Evolutionary conservation across 176 grass and related monocot genomes (phyloP).

Genomic region (Eragrostis curvula): DNA sequence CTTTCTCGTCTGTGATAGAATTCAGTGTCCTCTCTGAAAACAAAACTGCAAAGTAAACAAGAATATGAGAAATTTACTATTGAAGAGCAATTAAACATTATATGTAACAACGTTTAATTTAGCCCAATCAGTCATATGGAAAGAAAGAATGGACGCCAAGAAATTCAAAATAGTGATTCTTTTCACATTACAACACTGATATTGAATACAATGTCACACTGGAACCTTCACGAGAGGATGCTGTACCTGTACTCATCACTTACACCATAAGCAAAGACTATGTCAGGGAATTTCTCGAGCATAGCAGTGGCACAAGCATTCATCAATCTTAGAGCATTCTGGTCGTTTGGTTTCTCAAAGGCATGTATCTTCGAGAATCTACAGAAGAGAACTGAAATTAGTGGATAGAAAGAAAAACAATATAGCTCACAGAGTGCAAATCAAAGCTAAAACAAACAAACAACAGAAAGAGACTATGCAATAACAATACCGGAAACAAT

Average conservation of each 20-base stretch:
- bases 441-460: neutral
- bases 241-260: constrained; percentile 89
- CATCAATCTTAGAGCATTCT: constrained; percentile 72
- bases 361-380: constrained; percentile 77
- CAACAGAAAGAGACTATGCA: neutral
- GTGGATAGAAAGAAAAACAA: constrained; percentile 19
- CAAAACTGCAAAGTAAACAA: constrained; percentile 66
- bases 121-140: neutral
- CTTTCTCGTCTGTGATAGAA: constrained; percentile 80
- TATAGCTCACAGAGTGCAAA: neutral
- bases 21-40: constrained; percentile 74
- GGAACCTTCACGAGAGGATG: constrained; percentile 6
- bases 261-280: constrained; percentile 94
- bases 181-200: constrained; percentile 3
- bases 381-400: constrained; percentile 41
- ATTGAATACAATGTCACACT: neutral
- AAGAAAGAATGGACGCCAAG: neutral
- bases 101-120: neutral
- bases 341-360: constrained; percentile 85
- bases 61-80: constrained; percentile 20
- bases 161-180: constrained; percentile 5
- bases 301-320: constrained; percentile 68
- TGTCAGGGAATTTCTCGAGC: constrained; percentile 78
- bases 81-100: neutral
- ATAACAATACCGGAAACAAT: neutral